A percentile compares a stretch with the other conserved stretches of the same genome.
These are phyloP conservation scores for Pestalotiopsis sp. DNA, from an alignment of 2,329 filamentous ascomycete species.

Conservation along the genomic window DNA sequence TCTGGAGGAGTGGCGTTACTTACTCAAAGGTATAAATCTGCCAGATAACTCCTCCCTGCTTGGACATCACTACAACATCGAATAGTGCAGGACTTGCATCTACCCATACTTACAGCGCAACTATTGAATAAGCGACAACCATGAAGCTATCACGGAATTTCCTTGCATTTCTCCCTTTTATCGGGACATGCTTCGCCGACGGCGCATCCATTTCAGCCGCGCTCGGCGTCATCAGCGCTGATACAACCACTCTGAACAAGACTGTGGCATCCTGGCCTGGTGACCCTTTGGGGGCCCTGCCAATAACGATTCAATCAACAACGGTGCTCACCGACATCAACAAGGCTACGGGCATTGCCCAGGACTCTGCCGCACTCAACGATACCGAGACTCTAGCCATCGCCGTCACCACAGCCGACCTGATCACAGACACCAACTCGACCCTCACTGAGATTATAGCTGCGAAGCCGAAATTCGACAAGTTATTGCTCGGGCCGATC, in stretches of 20 bases:
- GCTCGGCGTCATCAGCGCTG: slow-evolving; percentile 35
- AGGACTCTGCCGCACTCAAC: slow-evolving; percentile 38
- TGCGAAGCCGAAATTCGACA: slow-evolving; percentile 47
- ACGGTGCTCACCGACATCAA: slow-evolving; percentile 42
- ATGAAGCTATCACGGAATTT: slow-evolving; percentile 17
- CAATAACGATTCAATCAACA: slow-evolving; percentile 42
- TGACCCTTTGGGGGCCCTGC: slow-evolving; percentile 38
- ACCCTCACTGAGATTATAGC: slow-evolving; percentile 40
- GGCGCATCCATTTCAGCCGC: slow-evolving; percentile 36
- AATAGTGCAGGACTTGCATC: too few relatives aligned
- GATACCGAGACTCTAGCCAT: slow-evolving; percentile 40
- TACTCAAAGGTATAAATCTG: neutral
- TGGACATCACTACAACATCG: neutral
- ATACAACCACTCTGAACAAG: slow-evolving; percentile 35
- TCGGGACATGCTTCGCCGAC: slow-evolving; percentile 29
- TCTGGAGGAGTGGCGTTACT: neutral
- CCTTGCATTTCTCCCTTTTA: slow-evolving; percentile 15
- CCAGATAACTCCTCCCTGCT: neutral
- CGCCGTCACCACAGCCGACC: slow-evolving; percentile 36
- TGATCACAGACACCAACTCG: slow-evolving; percentile 39
- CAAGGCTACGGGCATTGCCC: slow-evolving; percentile 38
- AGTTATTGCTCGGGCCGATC: slow-evolving; percentile 41
- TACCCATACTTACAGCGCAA: neutral
- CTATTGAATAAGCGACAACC: neutral
- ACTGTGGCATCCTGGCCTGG: slow-evolving; percentile 40